Evolutionary conservation across 1,284 basidiomycete genomes (phyloP), one percentile per base, ranked within the genome.

Genomic region (Sanghuangporus weigelae): DNA sequence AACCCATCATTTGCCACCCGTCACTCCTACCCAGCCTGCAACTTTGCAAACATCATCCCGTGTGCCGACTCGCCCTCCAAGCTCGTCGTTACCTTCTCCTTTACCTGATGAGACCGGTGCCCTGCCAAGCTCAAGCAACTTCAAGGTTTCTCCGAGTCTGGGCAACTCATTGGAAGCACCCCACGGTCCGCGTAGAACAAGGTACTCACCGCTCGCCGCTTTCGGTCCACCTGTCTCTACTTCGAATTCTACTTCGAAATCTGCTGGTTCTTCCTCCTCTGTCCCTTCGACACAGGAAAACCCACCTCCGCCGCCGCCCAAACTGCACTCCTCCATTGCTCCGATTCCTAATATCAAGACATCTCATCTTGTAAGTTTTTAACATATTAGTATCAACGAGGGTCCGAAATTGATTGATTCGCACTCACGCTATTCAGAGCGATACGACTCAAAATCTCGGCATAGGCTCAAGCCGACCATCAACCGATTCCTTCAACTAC

Each of bases 131-230:
- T 31, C 42, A n/a, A 53, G 12, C 31, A 61, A 38, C 16, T 11
- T 21, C n/a, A 42, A 23, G 16, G 44, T n/a, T 12, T 60, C 42
- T 3, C 60, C 64, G 1, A 55, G 46, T 19, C 38, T 64, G 23
- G 63, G 63, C 40, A 64, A 61, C 48, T 65, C 64, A 16, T 49
- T 65, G 14, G 60, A 60, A 39, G 21, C 56, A 11, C 60, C 60
- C 11, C 54, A 39, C 4, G 51, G 26, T 16, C 60, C 54, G n/a
- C 55, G 49, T 11, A 55, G 57, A 26, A 36, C 42, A 36, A 66
- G 63, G 58, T 66, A 66, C 40, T 66, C 65, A 16, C 65, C 65
- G 8, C 60, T 66, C 42, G 65, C 65, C 6, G 65, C 65, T 31
- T 66, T 66, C 21, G 62, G 65, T 3, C 59, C 56, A 12, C 26